Base-by-base conservation (phyloP, 75 land plant species). In the Cupressus sempervirens region DNA sequence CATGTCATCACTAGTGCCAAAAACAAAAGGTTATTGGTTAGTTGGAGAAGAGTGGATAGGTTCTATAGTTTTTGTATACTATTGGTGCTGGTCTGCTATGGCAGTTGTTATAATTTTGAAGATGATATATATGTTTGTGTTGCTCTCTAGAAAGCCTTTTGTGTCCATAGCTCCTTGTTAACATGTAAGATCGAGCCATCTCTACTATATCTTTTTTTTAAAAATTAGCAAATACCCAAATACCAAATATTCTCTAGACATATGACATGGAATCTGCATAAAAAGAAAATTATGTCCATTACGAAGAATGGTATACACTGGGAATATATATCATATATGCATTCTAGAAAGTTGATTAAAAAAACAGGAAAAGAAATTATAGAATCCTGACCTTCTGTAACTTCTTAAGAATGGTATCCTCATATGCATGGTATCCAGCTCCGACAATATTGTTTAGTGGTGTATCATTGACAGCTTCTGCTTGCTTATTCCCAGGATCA, bases 351-450 rank as follows among this genome's bases (percentile, higher is more conserved):
- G 32, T 68, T 9, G 26, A 68, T n/a, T n/a, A 23, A 32, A 29
- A 68, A 9, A 68, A 7, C 1, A 30, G 9, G n/a, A 29, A n/a
- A 68, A 7, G 26, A n/a, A n/a, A 46, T 46, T 20, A 20, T 26
- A 26, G 48, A 77, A 38, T 16, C 29, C 85, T 85, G 56, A 93
- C 95, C 95, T 88, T 86, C 54, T 58, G 88, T 18, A 94, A 87
- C 48, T 92, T 94, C 86, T 87, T 46, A 32, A 94, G 18, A 15
- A 94, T 81, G 16, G 91, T 88, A 82, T 91, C 90, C 83, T 94
- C 95, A 86, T 86, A 83, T 16, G 85, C 88, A 45, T 92, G 87
- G 88, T 88, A 92, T 23, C 88, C 89, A 87, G 90, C 90, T 13
- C 95, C 95, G 35, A 89, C 88, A 82, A 91, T 81, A 52, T 87